Evolutionary conservation across 2,329 filamentous ascomycete species (phyloP).

Genomic region (Kalmusia sp.): DNA sequence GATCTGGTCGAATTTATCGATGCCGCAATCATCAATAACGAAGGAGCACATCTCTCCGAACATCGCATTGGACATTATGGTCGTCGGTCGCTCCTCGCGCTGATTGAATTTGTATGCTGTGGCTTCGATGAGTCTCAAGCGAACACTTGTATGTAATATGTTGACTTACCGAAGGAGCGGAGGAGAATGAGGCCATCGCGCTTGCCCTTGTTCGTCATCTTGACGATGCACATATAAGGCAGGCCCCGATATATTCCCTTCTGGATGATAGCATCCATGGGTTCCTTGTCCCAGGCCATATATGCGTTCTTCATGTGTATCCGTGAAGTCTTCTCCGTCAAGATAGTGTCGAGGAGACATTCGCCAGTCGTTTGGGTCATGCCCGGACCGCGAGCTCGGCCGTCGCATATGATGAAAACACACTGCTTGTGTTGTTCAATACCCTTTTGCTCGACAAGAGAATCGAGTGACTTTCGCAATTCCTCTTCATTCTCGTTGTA

Average conservation of each 20-base stretch:
- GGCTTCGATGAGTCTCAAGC: no score
- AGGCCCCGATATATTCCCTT: conserved; percentile 55
- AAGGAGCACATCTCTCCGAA: conserved; percentile 18
- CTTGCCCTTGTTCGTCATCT: conserved; percentile 59
- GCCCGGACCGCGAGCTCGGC: conserved; percentile 55
- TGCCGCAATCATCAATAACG: conserved; percentile 11
- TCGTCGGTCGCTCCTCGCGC: conserved; percentile 41
- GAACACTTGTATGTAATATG: no score
- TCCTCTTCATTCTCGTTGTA: conserved; percentile 59
- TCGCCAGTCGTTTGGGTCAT: conserved; percentile 59
- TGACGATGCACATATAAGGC: conserved; percentile 58
- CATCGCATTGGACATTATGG: conserved; percentile 16
- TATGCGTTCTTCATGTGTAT: conserved; percentile 35
- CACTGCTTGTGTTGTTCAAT: conserved; percentile 52
- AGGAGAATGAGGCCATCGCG: conserved; percentile 59
- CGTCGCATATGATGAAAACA: conserved; percentile 59
- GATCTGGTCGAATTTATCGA: conserved; percentile 12
- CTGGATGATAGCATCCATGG: conserved; percentile 36
- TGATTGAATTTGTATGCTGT: conserved; percentile 58
- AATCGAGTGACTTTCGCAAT: conserved; percentile 54
- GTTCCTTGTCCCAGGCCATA: conserved; percentile 53
- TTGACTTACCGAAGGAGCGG: conserved; percentile 57
- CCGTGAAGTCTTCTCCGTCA: conserved; percentile 46
- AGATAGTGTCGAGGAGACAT: conserved; percentile 57
- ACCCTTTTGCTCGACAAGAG: conserved; percentile 53